Evolutionary conservation across 768 basidiomycete genomes (phyloP).

Genomic region (Russula virescens): DNA sequence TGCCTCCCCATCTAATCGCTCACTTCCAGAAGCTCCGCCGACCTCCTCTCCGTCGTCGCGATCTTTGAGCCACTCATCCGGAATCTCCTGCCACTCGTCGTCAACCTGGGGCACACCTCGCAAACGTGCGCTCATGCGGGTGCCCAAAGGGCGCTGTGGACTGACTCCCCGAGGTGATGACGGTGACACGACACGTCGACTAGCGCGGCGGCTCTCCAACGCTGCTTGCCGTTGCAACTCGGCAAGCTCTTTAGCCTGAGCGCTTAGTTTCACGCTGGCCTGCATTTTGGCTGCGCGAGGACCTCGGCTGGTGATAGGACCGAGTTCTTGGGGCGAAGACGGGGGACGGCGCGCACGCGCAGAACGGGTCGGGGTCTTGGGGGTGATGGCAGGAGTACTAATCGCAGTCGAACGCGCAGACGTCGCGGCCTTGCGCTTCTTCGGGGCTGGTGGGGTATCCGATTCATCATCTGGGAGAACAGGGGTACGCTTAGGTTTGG

Average conservation of each 20-base stretch:
- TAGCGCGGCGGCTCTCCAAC: conserved; percentile 23
- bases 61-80: conserved; percentile 61
- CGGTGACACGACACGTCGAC: conserved; percentile 14
- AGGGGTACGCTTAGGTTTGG: conserved; percentile 15
- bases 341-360: conserved; percentile 10
- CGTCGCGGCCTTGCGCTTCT: conserved; percentile 26
- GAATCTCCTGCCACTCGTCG: conserved; percentile 73
- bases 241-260: conserved; percentile 63
- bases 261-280: conserved; percentile 63
- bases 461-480: conserved; percentile 26
- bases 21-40: conserved; percentile 18
- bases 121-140: conserved; percentile 60
- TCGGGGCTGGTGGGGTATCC: conserved; percentile 21
- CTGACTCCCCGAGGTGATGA: conserved; percentile 20
- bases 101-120: conserved; percentile 42
- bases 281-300: conserved; percentile 63
- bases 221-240: conserved; percentile 51
- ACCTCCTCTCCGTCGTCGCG: conserved; percentile 20
- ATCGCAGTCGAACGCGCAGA: conserved; percentile 15
- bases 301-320: conserved; percentile 35
- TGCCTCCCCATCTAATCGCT: conserved; percentile 23
- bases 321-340: conserved; percentile 1
- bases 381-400: conserved; percentile 1
- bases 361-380: conserved; percentile 11
- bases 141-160: conserved; percentile 42